Percentiles rank a stretch among this genome's conserved stretches.
Conservation (phyloP, 2,329 filamentous ascomycete species). For the Bipolaris bicolor region DNA sequence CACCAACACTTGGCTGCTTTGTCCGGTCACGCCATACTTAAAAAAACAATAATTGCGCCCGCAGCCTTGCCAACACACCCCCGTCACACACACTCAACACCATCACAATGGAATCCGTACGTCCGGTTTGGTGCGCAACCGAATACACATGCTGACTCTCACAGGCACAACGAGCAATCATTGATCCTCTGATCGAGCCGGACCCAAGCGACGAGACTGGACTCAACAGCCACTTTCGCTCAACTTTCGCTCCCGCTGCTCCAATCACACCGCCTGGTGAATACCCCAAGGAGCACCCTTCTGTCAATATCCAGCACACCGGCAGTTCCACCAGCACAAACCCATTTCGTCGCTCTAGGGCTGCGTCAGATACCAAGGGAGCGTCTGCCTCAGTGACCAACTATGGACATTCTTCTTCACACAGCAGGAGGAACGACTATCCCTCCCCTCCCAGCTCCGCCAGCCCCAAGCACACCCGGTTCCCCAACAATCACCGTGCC, state of each 20-base stretch:
- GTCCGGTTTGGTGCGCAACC: background rate
- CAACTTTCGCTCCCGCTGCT: slow-evolving; percentile 51
- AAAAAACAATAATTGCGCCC: background rate
- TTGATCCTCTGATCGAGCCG: slow-evolving; percentile 71
- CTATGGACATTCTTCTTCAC: slow-evolving; percentile 25
- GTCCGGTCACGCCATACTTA: no score
- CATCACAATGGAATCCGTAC: slow-evolving; percentile 20
- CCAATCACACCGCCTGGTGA: slow-evolving; percentile 41
- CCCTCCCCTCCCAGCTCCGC: slow-evolving; percentile 62
- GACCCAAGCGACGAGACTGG: slow-evolving; percentile 72
- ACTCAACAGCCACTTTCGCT: slow-evolving; percentile 63
- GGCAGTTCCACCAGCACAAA: slow-evolving; percentile 52
- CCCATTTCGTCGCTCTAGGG: slow-evolving; percentile 50
- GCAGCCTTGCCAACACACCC: background rate
- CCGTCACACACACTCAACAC: slow-evolving; percentile 4
- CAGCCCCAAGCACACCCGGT: slow-evolving; percentile 56
- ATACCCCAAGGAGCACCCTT: slow-evolving; percentile 30
- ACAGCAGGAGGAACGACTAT: slow-evolving; percentile 46
- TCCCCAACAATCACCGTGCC: slow-evolving; percentile 40
- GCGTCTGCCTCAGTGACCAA: slow-evolving; percentile 25
- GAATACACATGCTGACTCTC: slow-evolving; percentile 14
- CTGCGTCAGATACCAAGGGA: slow-evolving; percentile 38
- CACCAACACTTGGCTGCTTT: no score
- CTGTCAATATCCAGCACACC: slow-evolving; percentile 42
- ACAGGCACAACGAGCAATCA: slow-evolving; percentile 69